Evolutionary conservation across 768 basidiomycete genomes (phyloP), one percentile per base, ranked within the genome.

Genomic region (Tulasnella sp.): DNA sequence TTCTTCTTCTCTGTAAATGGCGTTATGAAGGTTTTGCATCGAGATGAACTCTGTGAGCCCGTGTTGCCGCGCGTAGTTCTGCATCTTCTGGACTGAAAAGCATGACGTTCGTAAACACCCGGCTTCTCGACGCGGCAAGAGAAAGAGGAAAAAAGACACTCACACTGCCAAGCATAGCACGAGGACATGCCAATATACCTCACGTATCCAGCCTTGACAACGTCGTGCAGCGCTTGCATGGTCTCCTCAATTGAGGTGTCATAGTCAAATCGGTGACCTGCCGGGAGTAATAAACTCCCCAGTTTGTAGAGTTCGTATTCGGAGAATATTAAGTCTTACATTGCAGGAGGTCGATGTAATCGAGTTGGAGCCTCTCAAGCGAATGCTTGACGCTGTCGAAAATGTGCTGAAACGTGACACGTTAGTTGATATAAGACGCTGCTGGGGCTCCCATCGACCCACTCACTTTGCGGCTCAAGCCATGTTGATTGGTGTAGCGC

Each of bases 141-240:
- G 37, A 37, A 6, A n/a, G n/a, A n/a, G n/a, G n/a, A n/a, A n/a
- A n/a, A n/a, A n/a, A 37, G 37, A 2, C 37, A 37, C 81, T 78
- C 37, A 79, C 81, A 83, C 42, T 83, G 82, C 50, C 85, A 87
- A 9, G 88, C 87, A 82, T 83, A 86, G 80, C 86, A 87, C 41
- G 84, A 85, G 74, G 81, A 82, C 87, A 87, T 87, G 42, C 87
- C 87, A 81, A 89, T 88, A 83, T 88, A 89, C 31, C 88, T 86
- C 54, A 88, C 89, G 72, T 88, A 87, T 5, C 89, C 89, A 5
- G 87, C 87, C 81, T 89, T 85, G n/a, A 90, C 89, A 24, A 89
- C 86, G 80, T 90, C 89, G 78, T 89, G 88, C 22, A 89, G 85
- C 40, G 89, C 88, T 85, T 88, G 86, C 88, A 90, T 90, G 83